Evolutionary conservation across 768 basidiomycete species (phyloP).

Genomic region (Pleurotus platypus): DNA sequence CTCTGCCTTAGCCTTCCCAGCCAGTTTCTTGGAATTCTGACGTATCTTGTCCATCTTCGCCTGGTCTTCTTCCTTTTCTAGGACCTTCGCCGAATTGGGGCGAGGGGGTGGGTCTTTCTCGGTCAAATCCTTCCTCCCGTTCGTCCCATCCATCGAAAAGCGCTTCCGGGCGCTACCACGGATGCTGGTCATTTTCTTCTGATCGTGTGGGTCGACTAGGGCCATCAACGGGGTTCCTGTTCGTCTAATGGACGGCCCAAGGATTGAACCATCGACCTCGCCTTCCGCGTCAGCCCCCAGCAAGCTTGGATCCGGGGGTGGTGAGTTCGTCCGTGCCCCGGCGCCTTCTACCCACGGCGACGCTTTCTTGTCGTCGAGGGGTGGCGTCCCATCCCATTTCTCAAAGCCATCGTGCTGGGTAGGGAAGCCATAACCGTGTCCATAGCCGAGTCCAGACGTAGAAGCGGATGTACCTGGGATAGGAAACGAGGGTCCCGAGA

Average conservation of each 20-base stretch:
- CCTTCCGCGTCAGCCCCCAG: not conserved
- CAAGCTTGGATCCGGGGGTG: not conserved
- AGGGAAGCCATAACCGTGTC: not conserved
- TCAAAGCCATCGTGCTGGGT: not conserved
- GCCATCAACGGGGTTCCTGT: not conserved
- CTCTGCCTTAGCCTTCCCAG: not conserved
- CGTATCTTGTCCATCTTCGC: constrained; percentile 1
- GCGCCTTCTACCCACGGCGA: not conserved
- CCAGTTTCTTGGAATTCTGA: not conserved
- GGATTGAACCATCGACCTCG: not conserved
- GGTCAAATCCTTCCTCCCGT: not conserved
- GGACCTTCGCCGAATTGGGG: not conserved
- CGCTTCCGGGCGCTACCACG: not conserved
- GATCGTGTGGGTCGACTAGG: not conserved
- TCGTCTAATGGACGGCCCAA: not conserved
- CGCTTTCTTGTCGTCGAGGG: not conserved
- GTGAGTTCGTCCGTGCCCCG: not conserved
- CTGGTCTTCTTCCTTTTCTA: not conserved
- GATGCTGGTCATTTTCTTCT: not conserved
- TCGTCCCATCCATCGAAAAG: constrained; percentile 2
- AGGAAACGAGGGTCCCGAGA: not conserved
- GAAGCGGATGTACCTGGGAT: not conserved
- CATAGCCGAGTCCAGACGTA: not conserved
- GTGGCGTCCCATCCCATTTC: not conserved
- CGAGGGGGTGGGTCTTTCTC: not conserved